Evolutionary conservation across 2,329 filamentous ascomycete species (phyloP).

Genomic region (Pleomassaria siparia): DNA sequence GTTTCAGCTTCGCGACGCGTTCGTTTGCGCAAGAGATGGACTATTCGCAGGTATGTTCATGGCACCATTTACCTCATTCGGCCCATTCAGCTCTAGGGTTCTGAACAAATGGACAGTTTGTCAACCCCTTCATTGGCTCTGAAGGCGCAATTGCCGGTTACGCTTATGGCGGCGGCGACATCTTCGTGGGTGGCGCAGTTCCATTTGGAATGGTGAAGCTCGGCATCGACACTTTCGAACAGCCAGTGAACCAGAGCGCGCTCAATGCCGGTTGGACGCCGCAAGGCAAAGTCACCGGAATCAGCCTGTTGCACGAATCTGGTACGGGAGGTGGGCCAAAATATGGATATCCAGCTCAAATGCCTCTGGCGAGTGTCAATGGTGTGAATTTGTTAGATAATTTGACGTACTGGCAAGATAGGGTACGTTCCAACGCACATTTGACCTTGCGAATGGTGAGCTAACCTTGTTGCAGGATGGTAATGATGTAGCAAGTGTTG

Average conservation of each 20-base stretch:
- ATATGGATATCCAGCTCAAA: slow-evolving; percentile 46
- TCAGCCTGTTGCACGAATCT: slow-evolving; percentile 44
- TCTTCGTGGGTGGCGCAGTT: slow-evolving; percentile 41
- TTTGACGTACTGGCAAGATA: slow-evolving; percentile 43
- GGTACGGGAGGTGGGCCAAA: slow-evolving; percentile 40
- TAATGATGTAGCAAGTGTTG: slow-evolving; percentile 37
- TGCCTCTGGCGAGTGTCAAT: slow-evolving; percentile 44
- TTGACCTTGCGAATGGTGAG: neutral
- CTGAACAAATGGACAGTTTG: slow-evolving; percentile 32
- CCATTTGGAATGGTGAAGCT: slow-evolving; percentile 47
- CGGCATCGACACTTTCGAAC: slow-evolving; percentile 44
- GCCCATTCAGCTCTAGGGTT: no score
- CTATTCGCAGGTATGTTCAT: slow-evolving; percentile 1
- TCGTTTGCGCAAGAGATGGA: neutral
- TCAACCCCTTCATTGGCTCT: slow-evolving; percentile 52
- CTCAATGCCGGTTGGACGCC: slow-evolving; percentile 47
- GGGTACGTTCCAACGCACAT: slow-evolving; percentile 17
- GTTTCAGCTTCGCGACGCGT: neutral
- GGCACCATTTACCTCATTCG: no score
- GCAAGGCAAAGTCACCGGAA: slow-evolving; percentile 42
- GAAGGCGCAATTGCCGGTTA: slow-evolving; percentile 48
- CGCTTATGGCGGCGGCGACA: slow-evolving; percentile 44
- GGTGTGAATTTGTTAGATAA: slow-evolving; percentile 49
- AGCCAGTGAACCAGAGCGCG: slow-evolving; percentile 36
- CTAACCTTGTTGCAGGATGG: slow-evolving; percentile 18